Evolutionary conservation across 2,329 filamentous ascomycete genomes (phyloP).

Genomic region (Talaromyces marneffei): DNA sequence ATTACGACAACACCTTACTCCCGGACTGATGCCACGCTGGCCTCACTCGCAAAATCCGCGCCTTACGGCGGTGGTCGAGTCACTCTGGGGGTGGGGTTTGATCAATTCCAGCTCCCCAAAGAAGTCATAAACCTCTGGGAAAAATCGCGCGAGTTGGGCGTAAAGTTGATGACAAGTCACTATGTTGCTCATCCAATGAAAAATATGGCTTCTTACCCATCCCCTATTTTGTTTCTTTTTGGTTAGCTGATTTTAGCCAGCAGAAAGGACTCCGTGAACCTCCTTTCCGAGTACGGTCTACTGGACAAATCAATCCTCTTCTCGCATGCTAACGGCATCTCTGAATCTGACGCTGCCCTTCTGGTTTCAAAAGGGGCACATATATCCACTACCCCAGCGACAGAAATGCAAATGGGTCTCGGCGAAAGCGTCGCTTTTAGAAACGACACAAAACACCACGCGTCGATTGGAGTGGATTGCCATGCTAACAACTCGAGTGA

Average conservation of each 20-base stretch:
- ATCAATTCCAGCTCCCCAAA: neutral
- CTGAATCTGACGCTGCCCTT: neutral
- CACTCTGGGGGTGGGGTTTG: neutral
- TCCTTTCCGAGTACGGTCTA: neutral
- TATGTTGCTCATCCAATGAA: neutral
- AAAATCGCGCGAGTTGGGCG: neutral
- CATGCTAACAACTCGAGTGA: neutral
- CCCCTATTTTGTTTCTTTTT: too few species aligned
- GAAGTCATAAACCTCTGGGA: neutral
- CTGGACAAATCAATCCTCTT: neutral
- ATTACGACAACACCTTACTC: neutral
- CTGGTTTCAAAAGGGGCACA: neutral
- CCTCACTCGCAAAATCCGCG: neutral
- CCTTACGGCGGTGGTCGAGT: slow-evolving; percentile 2
- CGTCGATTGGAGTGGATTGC: slow-evolving; percentile 2
- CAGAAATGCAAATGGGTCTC: slow-evolving; percentile 7
- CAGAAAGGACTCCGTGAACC: neutral
- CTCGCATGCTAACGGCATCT: slow-evolving; percentile 5
- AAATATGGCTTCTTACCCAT: neutral
- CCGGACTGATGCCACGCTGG: neutral
- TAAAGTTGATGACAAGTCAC: slow-evolving; percentile 6
- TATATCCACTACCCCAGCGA: slow-evolving; percentile 1
- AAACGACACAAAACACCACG: neutral
- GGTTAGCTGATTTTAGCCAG: too few species aligned
- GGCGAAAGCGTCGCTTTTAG: neutral